Percentiles rank a stretch among this genome's conserved stretches.
phyloP scores from a whole-genome alignment of 2,329 filamentous ascomycete genomes.

The Penicillium sp. region DNA sequence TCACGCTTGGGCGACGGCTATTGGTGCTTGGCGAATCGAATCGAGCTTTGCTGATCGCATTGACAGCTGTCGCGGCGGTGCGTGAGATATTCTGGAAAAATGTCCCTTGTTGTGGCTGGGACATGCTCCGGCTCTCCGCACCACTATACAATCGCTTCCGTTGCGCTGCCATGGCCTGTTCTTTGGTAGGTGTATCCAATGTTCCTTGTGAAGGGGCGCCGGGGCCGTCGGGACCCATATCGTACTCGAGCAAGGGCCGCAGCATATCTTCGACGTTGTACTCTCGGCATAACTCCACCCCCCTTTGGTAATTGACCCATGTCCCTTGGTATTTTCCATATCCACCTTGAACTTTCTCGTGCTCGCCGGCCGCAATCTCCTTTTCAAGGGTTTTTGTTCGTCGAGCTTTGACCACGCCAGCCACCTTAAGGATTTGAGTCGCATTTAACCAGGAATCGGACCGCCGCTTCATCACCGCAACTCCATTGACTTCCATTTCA shows the following conservation, averaged over 20 bases:
- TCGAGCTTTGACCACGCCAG: constrained; percentile 95
- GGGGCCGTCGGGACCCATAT: constrained; percentile 58
- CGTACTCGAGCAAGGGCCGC: constrained; percentile 54
- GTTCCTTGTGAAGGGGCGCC: constrained; percentile 71
- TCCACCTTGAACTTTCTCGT: constrained; percentile 97
- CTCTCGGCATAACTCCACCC: constrained; percentile 85
- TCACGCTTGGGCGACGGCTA: constrained; percentile 68
- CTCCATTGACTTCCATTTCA: constrained; percentile 93
- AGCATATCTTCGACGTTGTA: constrained; percentile 60
- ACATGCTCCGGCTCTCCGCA: constrained; percentile 69
- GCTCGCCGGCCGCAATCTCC: constrained; percentile 92
- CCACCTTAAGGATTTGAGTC: constrained; percentile 97
- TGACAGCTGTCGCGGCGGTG: constrained; percentile 89
- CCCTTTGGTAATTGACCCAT: constrained; percentile 94
- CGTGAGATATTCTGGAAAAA: constrained; percentile 98
- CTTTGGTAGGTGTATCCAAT: constrained; percentile 94
- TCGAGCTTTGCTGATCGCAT: constrained; percentile 93
- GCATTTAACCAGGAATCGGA: constrained; percentile 97
- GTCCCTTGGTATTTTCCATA: constrained; percentile 99
- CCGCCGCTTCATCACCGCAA: constrained; percentile 94
- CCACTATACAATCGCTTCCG: constrained; percentile 89
- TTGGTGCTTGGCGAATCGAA: constrained; percentile 80
- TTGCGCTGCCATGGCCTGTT: constrained; percentile 96
- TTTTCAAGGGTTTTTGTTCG: constrained; percentile 98
- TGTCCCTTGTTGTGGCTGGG: constrained; percentile 71